Percentiles rank a stretch among this genome's conserved stretches.
Conservation (phyloP, 768 basidiomycete species). For the Serendipita indica region DNA sequence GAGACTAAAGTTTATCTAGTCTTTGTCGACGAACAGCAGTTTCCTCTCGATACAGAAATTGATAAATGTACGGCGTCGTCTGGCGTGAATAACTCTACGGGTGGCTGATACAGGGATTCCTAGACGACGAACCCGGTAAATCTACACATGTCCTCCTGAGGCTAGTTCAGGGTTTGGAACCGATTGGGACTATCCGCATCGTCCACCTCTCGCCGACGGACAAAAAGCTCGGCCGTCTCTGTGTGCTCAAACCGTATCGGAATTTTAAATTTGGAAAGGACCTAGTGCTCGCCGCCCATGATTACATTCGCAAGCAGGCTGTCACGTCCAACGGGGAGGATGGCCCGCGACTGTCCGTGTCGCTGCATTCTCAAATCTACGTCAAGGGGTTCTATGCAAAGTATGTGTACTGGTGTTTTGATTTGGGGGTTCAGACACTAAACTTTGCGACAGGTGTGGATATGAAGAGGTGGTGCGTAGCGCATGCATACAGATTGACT, state of each 20-base stretch:
- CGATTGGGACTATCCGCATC: constrained; percentile 58
- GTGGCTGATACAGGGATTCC: constrained; percentile 11
- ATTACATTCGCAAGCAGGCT: constrained; percentile 36
- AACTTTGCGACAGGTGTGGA: constrained; percentile 15
- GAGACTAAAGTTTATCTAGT: constrained; percentile 29
- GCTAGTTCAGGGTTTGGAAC: constrained; percentile 40
- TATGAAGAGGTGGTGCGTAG: neutral
- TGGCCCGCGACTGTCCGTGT: constrained; percentile 26
- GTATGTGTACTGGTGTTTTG: constrained; percentile 33
- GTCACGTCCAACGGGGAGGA: constrained; percentile 15
- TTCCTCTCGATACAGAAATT: constrained; percentile 57
- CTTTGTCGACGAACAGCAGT: constrained; percentile 52
- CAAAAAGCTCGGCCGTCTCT: constrained; percentile 44
- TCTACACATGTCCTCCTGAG: constrained; percentile 63
- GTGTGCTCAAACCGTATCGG: constrained; percentile 49
- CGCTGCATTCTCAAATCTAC: constrained; percentile 56
- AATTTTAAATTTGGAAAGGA: constrained; percentile 45
- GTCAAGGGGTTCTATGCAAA: constrained; percentile 62
- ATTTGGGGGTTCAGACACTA: constrained; percentile 35
- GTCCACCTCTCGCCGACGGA: constrained; percentile 28
- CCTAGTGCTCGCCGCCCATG: constrained; percentile 49
- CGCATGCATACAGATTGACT: neutral
- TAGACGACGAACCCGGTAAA: constrained; percentile 35
- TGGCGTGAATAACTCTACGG: constrained; percentile 17
- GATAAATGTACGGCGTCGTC: constrained; percentile 61